A percentile compares a stretch with the other conserved stretches of the same genome.
Evolutionary conservation across 371 early-diverging fungal genomes (phyloP).

Genomic region (Quaeritorhiza haematococci): DNA sequence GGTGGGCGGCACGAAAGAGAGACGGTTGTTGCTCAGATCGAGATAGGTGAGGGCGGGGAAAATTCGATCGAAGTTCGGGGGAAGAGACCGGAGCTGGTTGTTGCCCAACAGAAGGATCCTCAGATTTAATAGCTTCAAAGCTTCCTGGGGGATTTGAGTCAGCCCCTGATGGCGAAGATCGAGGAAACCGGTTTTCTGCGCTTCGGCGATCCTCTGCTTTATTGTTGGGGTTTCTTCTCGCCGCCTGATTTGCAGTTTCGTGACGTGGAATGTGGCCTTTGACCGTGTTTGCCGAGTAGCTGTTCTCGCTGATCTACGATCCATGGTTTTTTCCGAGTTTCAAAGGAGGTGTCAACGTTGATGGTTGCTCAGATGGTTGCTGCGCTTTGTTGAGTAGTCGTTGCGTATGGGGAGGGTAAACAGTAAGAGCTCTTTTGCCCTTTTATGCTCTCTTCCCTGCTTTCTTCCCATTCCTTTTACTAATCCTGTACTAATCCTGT

Average conservation of each 20-base stretch:
- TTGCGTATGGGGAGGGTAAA: too few species aligned
- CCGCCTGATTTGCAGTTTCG: constrained; percentile 5
- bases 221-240: constrained; percentile 29
- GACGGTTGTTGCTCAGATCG: constrained; percentile 27
- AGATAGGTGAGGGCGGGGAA: constrained; percentile 36
- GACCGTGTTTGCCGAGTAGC: constrained; percentile 13
- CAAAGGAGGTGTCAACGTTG: too few species aligned
- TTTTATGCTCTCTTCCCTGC: too few species aligned
- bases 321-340: too few species aligned
- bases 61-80: constrained; percentile 17
- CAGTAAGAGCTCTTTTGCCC: too few species aligned
- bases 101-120: constrained; percentile 31
- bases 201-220: constrained; percentile 29
- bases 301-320: too few species aligned
- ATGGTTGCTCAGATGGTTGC: too few species aligned
- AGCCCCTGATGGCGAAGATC: constrained; percentile 25
- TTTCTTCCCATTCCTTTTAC: too few species aligned
- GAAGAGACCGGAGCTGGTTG: constrained; percentile 27
- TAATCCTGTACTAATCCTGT: too few species aligned
- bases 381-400: too few species aligned
- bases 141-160: constrained; percentile 24
- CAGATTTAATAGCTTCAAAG: constrained; percentile 18
- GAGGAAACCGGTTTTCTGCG: constrained; percentile 24
- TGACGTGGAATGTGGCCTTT: constrained; percentile 13
- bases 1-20: constrained; percentile 19